Evolutionary conservation across 441 rosid species (phyloP).

Genomic region (Syzygium syzygioides): DNA sequence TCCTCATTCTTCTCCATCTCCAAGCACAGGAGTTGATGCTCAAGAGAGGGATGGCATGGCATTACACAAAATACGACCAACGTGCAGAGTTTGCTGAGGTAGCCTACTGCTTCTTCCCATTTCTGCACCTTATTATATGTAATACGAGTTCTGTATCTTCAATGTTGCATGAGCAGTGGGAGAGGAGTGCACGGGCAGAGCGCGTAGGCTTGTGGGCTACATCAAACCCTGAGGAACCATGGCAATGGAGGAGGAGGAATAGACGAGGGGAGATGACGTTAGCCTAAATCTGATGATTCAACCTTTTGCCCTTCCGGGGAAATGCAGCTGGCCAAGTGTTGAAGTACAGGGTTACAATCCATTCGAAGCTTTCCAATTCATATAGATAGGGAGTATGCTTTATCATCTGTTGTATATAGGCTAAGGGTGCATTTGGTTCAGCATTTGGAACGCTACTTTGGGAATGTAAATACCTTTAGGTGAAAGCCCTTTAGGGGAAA

Average conservation of each 20-base stretch:
- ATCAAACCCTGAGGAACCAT: conserved; percentile 67
- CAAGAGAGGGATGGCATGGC: conserved; percentile 84
- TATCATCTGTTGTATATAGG: background rate
- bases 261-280: conserved; percentile 29
- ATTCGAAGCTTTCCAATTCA: background rate
- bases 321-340: background rate
- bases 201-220: conserved; percentile 70
- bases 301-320: background rate
- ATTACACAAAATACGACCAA: conserved; percentile 56
- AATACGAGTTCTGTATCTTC: background rate
- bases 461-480: no score
- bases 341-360: background rate
- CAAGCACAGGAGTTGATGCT: conserved; percentile 58
- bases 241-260: conserved; percentile 77
- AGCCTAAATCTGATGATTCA: background rate
- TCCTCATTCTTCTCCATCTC: background rate
- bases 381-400: background rate
- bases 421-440: no score
- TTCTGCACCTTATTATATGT: background rate
- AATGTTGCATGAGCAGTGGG: conserved; percentile 48
- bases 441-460: no score
- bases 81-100: conserved; percentile 52
- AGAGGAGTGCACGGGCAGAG: conserved; percentile 56
- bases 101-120: background rate
- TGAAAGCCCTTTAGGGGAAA: no score